Percentiles rank a stretch among this genome's conserved stretches.
These are phyloP conservation scores for Apiospora rasikravindrae DNA, from an alignment of 2,329 filamentous ascomycete species.

Conservation along the genomic window DNA sequence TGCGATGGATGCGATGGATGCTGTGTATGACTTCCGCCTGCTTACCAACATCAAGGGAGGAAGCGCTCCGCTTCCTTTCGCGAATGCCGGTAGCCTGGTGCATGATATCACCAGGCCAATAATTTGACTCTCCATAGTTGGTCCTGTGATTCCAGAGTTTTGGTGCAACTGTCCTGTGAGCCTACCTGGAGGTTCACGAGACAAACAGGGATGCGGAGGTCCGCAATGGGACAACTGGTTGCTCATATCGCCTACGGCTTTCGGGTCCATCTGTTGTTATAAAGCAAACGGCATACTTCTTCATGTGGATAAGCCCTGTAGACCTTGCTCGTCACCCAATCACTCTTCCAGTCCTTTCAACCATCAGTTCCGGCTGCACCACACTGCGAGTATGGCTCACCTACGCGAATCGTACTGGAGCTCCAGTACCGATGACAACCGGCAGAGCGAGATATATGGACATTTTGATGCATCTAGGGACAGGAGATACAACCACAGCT, in stretches of 20 bases:
- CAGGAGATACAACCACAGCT: neutral
- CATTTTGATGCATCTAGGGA: conserved; percentile 6
- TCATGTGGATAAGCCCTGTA: neutral
- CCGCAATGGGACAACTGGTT: neutral
- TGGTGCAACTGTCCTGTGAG: neutral
- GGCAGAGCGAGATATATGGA: conserved; percentile 27
- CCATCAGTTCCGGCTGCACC: neutral
- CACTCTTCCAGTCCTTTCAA: neutral
- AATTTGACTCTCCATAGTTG: neutral
- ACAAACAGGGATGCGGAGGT: neutral
- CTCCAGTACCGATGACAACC: conserved; percentile 26
- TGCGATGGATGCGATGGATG: neutral
- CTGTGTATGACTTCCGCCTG: neutral
- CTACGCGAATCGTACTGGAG: conserved; percentile 31
- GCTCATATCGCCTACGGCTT: neutral
- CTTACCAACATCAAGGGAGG: neutral
- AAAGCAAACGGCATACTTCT: neutral
- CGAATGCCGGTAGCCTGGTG: neutral
- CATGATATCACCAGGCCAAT: neutral
- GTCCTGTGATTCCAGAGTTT: neutral
- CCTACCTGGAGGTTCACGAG: neutral
- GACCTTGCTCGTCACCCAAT: conserved; percentile 18
- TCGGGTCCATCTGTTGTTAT: neutral
- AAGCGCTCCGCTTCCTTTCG: neutral
- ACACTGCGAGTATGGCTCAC: conserved; percentile 3